Percentiles rank a stretch among this genome's conserved stretches.
phyloP scores from a whole-genome alignment of 768 basidiomycete genomes.

The Lactarius deliciosus region DNA sequence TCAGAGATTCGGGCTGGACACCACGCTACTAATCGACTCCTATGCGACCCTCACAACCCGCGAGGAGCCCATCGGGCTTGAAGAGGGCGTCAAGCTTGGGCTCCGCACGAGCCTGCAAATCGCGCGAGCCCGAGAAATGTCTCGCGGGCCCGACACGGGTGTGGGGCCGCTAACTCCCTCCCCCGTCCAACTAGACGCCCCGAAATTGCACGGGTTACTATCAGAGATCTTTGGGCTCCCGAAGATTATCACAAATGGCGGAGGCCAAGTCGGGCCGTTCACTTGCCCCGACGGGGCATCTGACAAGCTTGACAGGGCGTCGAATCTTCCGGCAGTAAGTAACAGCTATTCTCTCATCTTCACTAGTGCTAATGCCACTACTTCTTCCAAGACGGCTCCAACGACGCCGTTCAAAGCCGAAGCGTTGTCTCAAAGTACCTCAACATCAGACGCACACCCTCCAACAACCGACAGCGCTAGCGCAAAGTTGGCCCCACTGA shows the following conservation, averaged over 20 bases:
- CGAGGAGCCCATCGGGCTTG: slow-evolving; percentile 38
- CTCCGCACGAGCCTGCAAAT: slow-evolving; percentile 40
- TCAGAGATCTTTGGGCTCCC: slow-evolving; percentile 19
- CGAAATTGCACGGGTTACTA: slow-evolving; percentile 6
- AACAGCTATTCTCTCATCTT: background rate
- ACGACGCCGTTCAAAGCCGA: slow-evolving; percentile 14
- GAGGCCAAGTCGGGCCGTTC: background rate
- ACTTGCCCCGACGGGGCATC: slow-evolving; percentile 10
- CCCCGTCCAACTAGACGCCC: slow-evolving; percentile 11
- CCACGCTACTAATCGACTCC: slow-evolving; percentile 39
- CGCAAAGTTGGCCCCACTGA: background rate
- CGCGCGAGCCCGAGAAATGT: slow-evolving; percentile 41
- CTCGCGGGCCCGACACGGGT: slow-evolving; percentile 21
- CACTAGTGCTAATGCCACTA: background rate
- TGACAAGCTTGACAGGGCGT: slow-evolving; percentile 12
- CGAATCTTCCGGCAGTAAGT: slow-evolving; percentile 15
- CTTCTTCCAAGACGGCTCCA: slow-evolving; percentile 13
- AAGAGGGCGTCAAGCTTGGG: slow-evolving; percentile 46
- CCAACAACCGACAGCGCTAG: background rate
- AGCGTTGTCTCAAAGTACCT: slow-evolving; percentile 11
- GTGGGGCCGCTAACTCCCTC: slow-evolving; percentile 13
- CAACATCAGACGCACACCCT: slow-evolving; percentile 5
- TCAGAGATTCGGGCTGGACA: slow-evolving; percentile 38
- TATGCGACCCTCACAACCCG: slow-evolving; percentile 41
- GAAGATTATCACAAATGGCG: background rate